A percentile compares a stretch with the other conserved stretches of the same genome.
These are phyloP conservation scores for Pythium brassicae DNA, from an alignment of 352 stramenopile species.

Conservation along the genomic window DNA sequence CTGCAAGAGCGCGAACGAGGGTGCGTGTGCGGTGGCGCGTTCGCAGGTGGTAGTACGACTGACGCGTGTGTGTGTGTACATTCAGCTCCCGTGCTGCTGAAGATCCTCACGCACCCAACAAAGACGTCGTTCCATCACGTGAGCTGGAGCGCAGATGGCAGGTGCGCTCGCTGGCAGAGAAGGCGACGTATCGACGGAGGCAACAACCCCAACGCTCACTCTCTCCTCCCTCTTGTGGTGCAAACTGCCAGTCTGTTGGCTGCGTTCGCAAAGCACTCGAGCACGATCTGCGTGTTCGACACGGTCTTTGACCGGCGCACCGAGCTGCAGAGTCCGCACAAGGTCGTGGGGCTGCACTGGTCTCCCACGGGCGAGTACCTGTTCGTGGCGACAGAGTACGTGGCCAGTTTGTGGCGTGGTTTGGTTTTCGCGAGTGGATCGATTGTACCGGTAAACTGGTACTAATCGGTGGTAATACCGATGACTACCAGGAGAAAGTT, in stretches of 20 bases:
- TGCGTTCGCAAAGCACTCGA: slow-evolving; percentile 39
- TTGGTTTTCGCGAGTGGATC: too few species aligned
- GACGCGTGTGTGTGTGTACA: not conserved
- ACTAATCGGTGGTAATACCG: not conserved
- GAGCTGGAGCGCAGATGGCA: slow-evolving; percentile 71
- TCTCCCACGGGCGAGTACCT: slow-evolving; percentile 83
- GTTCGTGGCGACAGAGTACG: slow-evolving; percentile 65
- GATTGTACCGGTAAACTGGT: too few species aligned
- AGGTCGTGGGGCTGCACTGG: slow-evolving; percentile 53
- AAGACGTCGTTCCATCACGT: slow-evolving; percentile 45
- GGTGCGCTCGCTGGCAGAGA: slow-evolving; percentile 8
- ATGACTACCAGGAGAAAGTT: slow-evolving; percentile 31
- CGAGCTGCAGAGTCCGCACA: slow-evolving; percentile 57
- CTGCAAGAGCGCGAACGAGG: slow-evolving; percentile 28
- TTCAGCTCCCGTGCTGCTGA: slow-evolving; percentile 40
- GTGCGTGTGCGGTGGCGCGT: slow-evolving; percentile 5
- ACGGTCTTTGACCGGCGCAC: slow-evolving; percentile 44
- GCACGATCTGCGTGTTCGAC: slow-evolving; percentile 58
- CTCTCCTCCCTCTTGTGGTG: too few species aligned
- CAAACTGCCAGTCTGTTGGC: slow-evolving; percentile 41
- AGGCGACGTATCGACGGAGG: not conserved
- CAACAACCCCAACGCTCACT: too few species aligned
- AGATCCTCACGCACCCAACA: slow-evolving; percentile 55
- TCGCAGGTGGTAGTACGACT: too few species aligned
- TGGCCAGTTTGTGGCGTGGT: not conserved